Percentiles rank a stretch among this genome's conserved stretches.
These are phyloP conservation scores for Cucurbita maxima DNA, from an alignment of 306 rosid genomes.

Conservation along the genomic window DNA sequence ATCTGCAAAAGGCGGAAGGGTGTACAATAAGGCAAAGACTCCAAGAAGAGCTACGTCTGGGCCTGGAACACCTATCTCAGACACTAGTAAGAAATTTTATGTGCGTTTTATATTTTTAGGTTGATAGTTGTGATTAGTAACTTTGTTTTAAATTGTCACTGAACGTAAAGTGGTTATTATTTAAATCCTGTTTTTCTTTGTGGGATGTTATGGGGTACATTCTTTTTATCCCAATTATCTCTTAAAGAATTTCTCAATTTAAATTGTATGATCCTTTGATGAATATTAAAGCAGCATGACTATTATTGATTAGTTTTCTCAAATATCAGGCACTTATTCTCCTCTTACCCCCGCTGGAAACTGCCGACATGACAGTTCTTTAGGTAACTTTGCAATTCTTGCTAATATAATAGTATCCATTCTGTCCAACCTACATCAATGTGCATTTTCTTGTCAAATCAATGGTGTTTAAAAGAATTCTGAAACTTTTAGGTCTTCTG, in stretches of 20 bases:
- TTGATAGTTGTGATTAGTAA: neutral
- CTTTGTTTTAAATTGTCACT: neutral
- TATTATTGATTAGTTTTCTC: conserved; percentile 3
- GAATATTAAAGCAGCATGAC: neutral
- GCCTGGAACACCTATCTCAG: conserved; percentile 69
- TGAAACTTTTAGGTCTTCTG: conserved; percentile 61
- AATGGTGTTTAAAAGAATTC: conserved; percentile 22
- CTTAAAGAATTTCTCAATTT: neutral
- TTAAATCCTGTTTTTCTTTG: neutral
- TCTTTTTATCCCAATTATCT: neutral
- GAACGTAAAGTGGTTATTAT: neutral
- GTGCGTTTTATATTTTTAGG: neutral
- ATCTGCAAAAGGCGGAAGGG: conserved; percentile 70
- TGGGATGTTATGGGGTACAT: neutral
- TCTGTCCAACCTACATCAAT: neutral
- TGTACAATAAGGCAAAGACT: conserved; percentile 47
- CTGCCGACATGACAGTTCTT: conserved; percentile 92
- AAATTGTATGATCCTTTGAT: neutral
- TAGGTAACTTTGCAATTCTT: conserved; percentile 43
- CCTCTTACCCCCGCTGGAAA: conserved; percentile 84
- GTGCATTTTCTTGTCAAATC: conserved; percentile 6
- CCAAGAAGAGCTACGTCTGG: conserved; percentile 50
- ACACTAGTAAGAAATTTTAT: conserved; percentile 37
- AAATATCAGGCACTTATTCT: conserved; percentile 58
- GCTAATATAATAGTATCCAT: neutral